Conservation (phyloP, 129 eudicot species). For the Smallanthus sonchifolius region DNA sequence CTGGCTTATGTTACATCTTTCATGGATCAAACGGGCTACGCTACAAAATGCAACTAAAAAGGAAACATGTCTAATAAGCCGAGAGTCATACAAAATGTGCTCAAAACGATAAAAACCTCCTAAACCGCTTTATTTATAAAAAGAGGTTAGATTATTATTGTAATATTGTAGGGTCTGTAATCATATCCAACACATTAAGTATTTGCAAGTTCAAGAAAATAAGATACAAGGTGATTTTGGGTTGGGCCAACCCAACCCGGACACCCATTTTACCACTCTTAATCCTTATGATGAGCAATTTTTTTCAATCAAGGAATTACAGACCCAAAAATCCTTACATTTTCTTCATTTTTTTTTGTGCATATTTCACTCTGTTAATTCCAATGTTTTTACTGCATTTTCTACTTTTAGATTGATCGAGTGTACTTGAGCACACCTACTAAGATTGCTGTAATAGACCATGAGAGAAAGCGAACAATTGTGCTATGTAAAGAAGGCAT, state of each 20-base stretch:
- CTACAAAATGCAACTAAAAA: not conserved
- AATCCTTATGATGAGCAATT: not conserved
- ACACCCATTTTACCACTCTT: not conserved
- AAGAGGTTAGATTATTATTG: not conserved
- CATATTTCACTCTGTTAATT: not conserved
- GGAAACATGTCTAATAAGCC: not conserved
- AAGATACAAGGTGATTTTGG: not conserved
- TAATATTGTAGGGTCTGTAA: not conserved
- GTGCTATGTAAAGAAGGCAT: constrained; percentile 82
- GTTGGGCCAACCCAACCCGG: not conserved
- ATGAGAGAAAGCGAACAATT: constrained; percentile 77
- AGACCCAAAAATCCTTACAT: not conserved
- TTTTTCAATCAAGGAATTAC: not conserved
- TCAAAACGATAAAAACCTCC: not conserved
- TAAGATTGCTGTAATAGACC: constrained; percentile 84
- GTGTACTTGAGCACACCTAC: constrained; percentile 82
- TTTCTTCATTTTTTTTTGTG: not conserved
- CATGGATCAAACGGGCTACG: not conserved
- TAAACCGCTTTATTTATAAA: not conserved
- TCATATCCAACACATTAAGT: not conserved
- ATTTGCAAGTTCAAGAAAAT: not conserved
- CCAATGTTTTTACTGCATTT: not conserved
- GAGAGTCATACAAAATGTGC: not conserved
- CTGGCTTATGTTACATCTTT: not conserved
- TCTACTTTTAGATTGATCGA: constrained; percentile 58